Base-by-base conservation (phyloP, 495 filamentous ascomycete genomes). In the Neurospora sp. region DNA sequence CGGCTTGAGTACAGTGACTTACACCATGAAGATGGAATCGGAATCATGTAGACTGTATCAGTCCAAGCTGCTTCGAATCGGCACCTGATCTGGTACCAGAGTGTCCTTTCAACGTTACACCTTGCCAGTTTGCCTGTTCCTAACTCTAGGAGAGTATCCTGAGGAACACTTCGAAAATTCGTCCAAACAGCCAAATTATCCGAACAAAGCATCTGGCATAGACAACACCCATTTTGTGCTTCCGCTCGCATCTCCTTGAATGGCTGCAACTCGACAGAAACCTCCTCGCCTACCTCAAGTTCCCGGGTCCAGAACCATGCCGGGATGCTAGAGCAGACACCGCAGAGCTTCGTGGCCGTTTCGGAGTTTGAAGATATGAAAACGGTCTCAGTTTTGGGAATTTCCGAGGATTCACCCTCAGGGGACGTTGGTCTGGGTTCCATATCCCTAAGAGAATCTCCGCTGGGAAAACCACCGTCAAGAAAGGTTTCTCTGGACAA, bases 351-450 rank as follows among this genome's bases (percentile, higher is more conserved):
- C 0, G 12, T 18, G 3, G 3, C 54, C 27, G 12, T 18, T 62
- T 1, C 0, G 7, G 1, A 27, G 11, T 60, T 27, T 37, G 54
- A 66, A 18, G 54, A 66, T 9, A 35, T 16, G 14, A 66, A 0
- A 16, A 16, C 14, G 0, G 27, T 66, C 12, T 3, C 7, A 66
- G 54, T 0, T 0, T 35, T 35, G 54, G 14, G 27, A 0, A 0
- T 0, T 35, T 27, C 27, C 27, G 0, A 66, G 6, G 27, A 62
- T 16, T 35, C 54, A 62, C 0, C 14, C 12, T 31, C 14, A 4
- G 23, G 3, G 0, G 54, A 0, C 27, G 27, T 35, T 18, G 27
- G 7, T 9, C 0, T 2, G 54, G 54, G 27, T 31, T 0, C 0
- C 27, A 62, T 35, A 18, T 18, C 12, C 2, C 12, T 3, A 35